These are phyloP conservation scores for Syzygium oleosum DNA, from an alignment of 345 rosid genomes.

Conservation along the genomic window DNA sequence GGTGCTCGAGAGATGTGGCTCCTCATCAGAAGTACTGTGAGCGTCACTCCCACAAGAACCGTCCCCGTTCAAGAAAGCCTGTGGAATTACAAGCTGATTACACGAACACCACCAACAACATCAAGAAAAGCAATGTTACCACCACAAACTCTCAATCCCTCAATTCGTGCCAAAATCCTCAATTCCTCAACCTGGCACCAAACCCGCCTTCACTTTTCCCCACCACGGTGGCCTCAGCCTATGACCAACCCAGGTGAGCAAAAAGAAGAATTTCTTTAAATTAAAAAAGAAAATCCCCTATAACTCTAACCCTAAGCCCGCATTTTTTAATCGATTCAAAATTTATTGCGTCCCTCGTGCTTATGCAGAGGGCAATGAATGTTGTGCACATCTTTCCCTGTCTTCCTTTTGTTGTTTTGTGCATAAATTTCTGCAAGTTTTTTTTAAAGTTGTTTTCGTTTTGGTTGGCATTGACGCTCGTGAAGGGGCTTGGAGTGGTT, in stretches of 20 bases:
- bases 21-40: conserved; percentile 71
- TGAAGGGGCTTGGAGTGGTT: conserved; percentile 80
- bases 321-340: neutral
- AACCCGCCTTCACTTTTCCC: conserved; percentile 10
- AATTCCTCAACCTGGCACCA: neutral
- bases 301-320: neutral
- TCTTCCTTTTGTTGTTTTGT: neutral
- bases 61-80: conserved; percentile 93
- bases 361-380: neutral
- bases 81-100: conserved; percentile 45
- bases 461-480: conserved; percentile 5
- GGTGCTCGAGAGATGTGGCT: conserved; percentile 66
- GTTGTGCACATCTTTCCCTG: neutral
- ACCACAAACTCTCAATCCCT: conserved; percentile 11
- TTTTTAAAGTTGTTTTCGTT: neutral
- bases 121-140: conserved; percentile 10
- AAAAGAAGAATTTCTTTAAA: neutral
- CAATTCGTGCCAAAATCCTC: neutral
- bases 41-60: conserved; percentile 64
- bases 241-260: conserved; percentile 51
- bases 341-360: neutral
- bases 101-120: conserved; percentile 7
- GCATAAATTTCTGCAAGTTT: neutral
- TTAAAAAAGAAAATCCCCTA: neutral
- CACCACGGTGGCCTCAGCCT: conserved; percentile 10